Evolutionary conservation across 2,329 filamentous ascomycete genomes (phyloP), one percentile per base, ranked within the genome.

Genomic region (Fusarium annulatum): DNA sequence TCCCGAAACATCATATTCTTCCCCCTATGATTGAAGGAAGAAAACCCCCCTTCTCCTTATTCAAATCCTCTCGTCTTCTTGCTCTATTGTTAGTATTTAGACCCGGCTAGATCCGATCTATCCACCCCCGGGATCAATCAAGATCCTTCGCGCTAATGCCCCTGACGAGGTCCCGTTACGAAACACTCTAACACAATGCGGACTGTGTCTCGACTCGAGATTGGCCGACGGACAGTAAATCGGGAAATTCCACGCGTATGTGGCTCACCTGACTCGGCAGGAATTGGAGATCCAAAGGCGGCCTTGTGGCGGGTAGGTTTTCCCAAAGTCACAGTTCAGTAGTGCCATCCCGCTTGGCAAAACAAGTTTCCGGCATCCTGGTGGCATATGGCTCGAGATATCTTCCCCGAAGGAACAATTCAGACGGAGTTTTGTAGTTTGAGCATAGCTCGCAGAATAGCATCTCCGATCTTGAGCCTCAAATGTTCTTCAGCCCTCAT

Each of bases 131-230:
- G 42, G 61, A 69, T 34, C 38, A 51, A 56, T 33, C 55, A 26
- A 66, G 43, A 70, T 53, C 53, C 52, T 62, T 39, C 21, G 43
- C 60, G 26, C 64, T 61, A 53, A 42, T 12, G 38, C 51, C 39
- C 64, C 46, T 36, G 30, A 39, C 51, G 38, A 38, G 8, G 23
- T 36, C 18, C 21, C 28, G n/a, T 56, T 45, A 33, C 21, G 26
- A 41, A 42, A 19, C 52, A 26, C 51, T 39, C 36, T 23, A 38
- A 41, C 33, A 38, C 28, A 36, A 48, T 46, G 36, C 30, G 41
- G 53, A 42, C 34, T 28, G 11, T 9, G 26, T 23, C 36, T 30
- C 28, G 41, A 33, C 28, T 68, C 30, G 26, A 34, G 18, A 68
- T 62, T 49, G 55, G 41, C 28, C 14, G 26, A 12, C 26, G 9